Conservation (phyloP, 352 stramenopile genomes). For the Phytophthora uliginosa region DNA sequence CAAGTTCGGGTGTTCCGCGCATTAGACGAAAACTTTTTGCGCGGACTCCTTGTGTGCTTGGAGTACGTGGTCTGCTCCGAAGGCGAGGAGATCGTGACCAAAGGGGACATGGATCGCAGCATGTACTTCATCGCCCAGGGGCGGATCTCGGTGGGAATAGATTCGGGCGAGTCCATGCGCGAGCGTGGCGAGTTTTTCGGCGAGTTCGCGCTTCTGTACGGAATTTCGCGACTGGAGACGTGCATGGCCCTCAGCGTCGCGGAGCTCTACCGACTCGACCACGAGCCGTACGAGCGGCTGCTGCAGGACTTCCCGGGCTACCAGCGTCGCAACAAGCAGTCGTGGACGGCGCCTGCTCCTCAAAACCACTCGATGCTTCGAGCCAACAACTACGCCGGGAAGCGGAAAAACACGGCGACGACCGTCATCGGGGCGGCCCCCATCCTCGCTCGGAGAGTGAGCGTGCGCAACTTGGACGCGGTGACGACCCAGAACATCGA, state of each 20-base stretch:
- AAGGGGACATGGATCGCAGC: constrained; percentile 55
- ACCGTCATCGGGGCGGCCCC: constrained; percentile 10
- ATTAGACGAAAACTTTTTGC: constrained; percentile 69
- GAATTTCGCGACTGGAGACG: constrained; percentile 66
- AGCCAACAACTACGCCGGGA: background rate
- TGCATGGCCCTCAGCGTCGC: constrained; percentile 62
- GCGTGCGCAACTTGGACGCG: constrained; percentile 1
- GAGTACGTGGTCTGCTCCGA: constrained; percentile 75
- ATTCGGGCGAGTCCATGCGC: constrained; percentile 54
- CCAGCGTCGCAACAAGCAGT: constrained; percentile 49
- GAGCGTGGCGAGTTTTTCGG: constrained; percentile 75
- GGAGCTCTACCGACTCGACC: constrained; percentile 80
- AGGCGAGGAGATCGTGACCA: constrained; percentile 69
- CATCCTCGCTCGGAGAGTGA: constrained; percentile 10
- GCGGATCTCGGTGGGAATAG: constrained; percentile 61
- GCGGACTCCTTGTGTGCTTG: constrained; percentile 59
- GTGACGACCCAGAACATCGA: constrained; percentile 32
- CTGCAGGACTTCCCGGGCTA: constrained; percentile 77
- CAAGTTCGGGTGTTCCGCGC: constrained; percentile 62
- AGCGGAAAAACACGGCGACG: constrained; percentile 1
- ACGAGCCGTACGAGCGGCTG: constrained; percentile 70
- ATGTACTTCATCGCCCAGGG: constrained; percentile 72
- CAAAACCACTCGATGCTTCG: background rate
- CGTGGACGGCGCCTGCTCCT: constrained; percentile 50
- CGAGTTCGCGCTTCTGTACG: constrained; percentile 43